These are phyloP conservation scores for Pharnaceum exiguum DNA, from an alignment of 148 eudicot genomes.

Conservation along the genomic window DNA sequence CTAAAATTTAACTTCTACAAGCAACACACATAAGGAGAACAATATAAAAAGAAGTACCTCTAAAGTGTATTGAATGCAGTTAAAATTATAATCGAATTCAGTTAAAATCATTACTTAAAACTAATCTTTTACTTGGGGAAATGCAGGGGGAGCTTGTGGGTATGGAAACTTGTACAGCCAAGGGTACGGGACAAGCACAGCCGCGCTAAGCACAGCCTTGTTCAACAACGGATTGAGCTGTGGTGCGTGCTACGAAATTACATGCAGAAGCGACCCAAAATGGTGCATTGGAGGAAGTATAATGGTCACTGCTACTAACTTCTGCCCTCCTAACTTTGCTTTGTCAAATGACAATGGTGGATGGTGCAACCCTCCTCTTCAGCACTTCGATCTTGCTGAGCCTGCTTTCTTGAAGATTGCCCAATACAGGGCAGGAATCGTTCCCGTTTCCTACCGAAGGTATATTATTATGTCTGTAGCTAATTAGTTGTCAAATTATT, in stretches of 20 bases:
- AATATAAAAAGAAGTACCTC: no score
- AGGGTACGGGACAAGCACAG: slow-evolving; percentile 80
- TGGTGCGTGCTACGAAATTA: slow-evolving; percentile 67
- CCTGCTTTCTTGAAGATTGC: slow-evolving; percentile 79
- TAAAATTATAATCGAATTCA: no score
- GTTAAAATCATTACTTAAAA: neutral
- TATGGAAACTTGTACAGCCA: slow-evolving; percentile 77
- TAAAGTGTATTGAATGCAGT: no score
- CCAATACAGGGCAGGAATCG: slow-evolving; percentile 80
- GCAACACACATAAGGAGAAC: no score
- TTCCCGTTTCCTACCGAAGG: slow-evolving; percentile 70
- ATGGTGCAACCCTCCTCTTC: slow-evolving; percentile 92
- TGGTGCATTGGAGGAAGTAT: slow-evolving; percentile 61
- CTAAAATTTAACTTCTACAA: no score
- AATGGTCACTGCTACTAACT: slow-evolving; percentile 68
- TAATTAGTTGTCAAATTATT: no score
- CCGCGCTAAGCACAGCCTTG: slow-evolving; percentile 76
- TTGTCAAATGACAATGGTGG: slow-evolving; percentile 76
- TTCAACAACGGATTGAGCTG: slow-evolving; percentile 76
- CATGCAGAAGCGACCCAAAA: slow-evolving; percentile 49
- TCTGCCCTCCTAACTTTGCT: slow-evolving; percentile 77
- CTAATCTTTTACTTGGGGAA: neutral
- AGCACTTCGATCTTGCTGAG: slow-evolving; percentile 79
- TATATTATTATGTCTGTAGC: slow-evolving; percentile 10
- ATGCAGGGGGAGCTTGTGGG: slow-evolving; percentile 79